Evolutionary conservation across 1,284 basidiomycete genomes (phyloP), one percentile per base, ranked within the genome.

Genomic region (Flammula alnicola): DNA sequence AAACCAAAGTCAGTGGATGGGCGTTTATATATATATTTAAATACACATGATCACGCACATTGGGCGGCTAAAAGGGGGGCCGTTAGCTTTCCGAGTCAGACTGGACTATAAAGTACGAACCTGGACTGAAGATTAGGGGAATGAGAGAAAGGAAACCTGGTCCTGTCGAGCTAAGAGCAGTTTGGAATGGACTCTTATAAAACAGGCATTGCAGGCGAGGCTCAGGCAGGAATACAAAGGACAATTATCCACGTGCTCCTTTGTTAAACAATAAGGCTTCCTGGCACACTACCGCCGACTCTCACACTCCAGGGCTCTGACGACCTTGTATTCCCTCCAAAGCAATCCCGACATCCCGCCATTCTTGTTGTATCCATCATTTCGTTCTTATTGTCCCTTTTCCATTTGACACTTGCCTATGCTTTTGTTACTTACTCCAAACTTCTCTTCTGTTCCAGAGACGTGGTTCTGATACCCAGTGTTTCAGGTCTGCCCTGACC

Each of bases 91-190:
- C 46, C 47, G 44, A 47, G 49, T 49, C 41, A 51, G 54, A 47
- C 49, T 49, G 38, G 40, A 44, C 35, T 46, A 44, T 45, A 45
- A 36, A 42, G 43, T 29, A 51, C 55, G 45, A 54, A 62, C 61
- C 63, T 64, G 55, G 63, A 55, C 59, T 63, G 53, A 40, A 46
- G 33, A 56, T 54, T 52, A 61, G 63, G 65, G 62, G 61, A 56
- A 61, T 31, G 42, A 61, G 55, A 65, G 65, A 66, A 64, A 57
- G 54, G 57, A 64, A 61, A 61, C 59, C 59, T 59, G 58, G 59
- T 59, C 56, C 57, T 59, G 51, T n/a, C n/a, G n/a, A n/a, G 36
- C 43, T 32, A 32, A 25, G 20, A 38, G 25, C 11, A 4, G 17
- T 25, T 16, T 17, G 22, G 16, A 19, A 12, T 9, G 42, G 30